Percentiles rank a stretch among this genome's conserved stretches.
phyloP scores from a whole-genome alignment of 1,284 basidiomycete genomes.

The Trichosporon ovoides region DNA sequence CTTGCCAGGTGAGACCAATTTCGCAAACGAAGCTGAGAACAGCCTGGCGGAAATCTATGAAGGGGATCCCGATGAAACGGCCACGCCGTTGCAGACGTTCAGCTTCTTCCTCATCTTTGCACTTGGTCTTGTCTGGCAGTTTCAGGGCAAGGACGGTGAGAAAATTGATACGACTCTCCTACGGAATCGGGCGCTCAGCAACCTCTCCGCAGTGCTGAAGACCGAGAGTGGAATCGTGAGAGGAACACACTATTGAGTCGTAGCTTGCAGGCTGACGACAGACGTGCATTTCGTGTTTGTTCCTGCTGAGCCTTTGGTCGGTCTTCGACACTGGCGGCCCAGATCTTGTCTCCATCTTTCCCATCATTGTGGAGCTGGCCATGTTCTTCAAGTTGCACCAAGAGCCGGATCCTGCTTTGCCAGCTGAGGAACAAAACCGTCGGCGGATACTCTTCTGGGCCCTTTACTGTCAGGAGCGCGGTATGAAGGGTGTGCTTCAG shows the following conservation, averaged over 20 bases:
- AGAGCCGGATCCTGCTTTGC: conserved; percentile 1
- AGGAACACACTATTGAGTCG: not conserved
- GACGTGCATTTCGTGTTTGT: conserved; percentile 7
- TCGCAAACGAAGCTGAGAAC: not conserved
- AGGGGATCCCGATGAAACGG: conserved; percentile 4
- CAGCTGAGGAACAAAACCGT: conserved; percentile 6
- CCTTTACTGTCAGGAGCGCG: conserved; percentile 2
- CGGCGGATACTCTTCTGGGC: conserved; percentile 11
- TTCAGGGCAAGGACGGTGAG: not conserved
- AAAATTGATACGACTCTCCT: conserved; percentile 13
- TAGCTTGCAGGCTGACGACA: not conserved
- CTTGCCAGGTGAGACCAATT: not conserved
- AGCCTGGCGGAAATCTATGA: conserved; percentile 12
- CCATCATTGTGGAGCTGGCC: not conserved
- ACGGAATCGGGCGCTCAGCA: conserved; percentile 3
- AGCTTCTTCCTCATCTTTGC: conserved; percentile 9
- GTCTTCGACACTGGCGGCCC: conserved; percentile 13
- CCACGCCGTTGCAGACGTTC: conserved; percentile 12
- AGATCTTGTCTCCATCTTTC: not conserved
- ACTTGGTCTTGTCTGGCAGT: conserved; percentile 5
- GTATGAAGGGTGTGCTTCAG: not conserved
- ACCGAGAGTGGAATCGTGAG: conserved; percentile 11
- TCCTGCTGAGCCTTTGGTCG: conserved; percentile 6
- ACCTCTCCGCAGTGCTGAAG: conserved; percentile 4
- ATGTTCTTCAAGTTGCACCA: conserved; percentile 1